Conservation (phyloP, 345 rosid genomes). For the Pseudoturritis turrita region DNA sequence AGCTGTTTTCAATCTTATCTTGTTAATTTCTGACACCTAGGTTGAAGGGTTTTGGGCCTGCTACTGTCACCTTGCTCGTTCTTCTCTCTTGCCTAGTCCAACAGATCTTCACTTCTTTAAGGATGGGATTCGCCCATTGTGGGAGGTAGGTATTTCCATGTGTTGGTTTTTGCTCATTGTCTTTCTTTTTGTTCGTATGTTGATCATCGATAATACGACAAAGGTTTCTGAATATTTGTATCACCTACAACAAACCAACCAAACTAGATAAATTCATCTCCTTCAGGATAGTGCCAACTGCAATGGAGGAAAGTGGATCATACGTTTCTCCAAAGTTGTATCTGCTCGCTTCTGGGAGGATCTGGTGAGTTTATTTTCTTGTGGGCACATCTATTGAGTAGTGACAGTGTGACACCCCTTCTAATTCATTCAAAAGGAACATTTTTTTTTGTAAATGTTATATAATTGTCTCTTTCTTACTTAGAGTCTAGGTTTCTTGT, state of each 20-base stretch:
- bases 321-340: constrained; percentile 85
- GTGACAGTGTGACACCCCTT: constrained; percentile 2
- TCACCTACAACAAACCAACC: background rate
- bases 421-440: background rate
- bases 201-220: background rate
- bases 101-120: constrained; percentile 92
- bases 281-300: constrained; percentile 85
- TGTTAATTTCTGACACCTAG: constrained; percentile 35
- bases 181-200: background rate
- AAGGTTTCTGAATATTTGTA: background rate
- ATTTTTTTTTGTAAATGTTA: constrained; percentile 4
- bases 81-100: constrained; percentile 83
- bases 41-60: constrained; percentile 91
- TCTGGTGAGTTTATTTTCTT: constrained; percentile 53
- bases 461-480: background rate
- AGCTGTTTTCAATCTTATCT: background rate
- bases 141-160: constrained; percentile 59
- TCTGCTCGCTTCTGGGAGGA: constrained; percentile 99
- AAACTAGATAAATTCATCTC: background rate
- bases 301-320: constrained; percentile 98
- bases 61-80: constrained; percentile 88
- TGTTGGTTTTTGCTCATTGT: background rate
- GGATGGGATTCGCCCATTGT: constrained; percentile 86
- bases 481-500: background rate
- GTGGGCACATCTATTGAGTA: background rate